A percentile compares a stretch with the other conserved stretches of the same genome.
These are phyloP conservation scores for Polygonum aviculare DNA, from an alignment of 148 eudicot genomes.

Conservation along the genomic window DNA sequence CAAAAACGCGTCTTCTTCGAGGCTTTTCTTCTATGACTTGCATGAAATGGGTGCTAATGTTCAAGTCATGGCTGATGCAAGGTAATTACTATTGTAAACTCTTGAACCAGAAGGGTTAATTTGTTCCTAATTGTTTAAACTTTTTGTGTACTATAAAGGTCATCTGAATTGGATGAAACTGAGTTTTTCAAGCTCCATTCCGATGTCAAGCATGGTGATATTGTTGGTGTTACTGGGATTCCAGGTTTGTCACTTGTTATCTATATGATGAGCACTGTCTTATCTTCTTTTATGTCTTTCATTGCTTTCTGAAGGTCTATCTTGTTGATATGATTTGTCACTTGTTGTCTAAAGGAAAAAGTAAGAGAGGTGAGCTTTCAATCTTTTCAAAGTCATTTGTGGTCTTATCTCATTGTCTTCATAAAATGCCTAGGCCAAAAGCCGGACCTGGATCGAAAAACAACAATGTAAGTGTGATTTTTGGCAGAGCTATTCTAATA, in stretches of 20 bases:
- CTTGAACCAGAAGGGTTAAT: not conserved
- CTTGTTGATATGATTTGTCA: not conserved
- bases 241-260: slow-evolving; percentile 46
- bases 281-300: not conserved
- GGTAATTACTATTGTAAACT: slow-evolving; percentile 26
- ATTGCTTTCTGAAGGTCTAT: not conserved
- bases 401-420: slow-evolving; percentile 77
- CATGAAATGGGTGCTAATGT: slow-evolving; percentile 69
- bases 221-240: slow-evolving; percentile 75
- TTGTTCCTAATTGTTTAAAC: not conserved
- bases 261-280: too few species aligned
- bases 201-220: slow-evolving; percentile 85
- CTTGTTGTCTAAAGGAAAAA: slow-evolving; percentile 46
- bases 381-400: slow-evolving; percentile 66
- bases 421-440: slow-evolving; percentile 87
- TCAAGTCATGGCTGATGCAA: slow-evolving; percentile 91
- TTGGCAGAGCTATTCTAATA: not conserved
- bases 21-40: slow-evolving; percentile 81
- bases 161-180: slow-evolving; percentile 57
- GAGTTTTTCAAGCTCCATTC: slow-evolving; percentile 64
- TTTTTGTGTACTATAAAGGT: slow-evolving; percentile 27
- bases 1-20: slow-evolving; percentile 76
- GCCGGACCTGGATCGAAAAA: slow-evolving; percentile 44
- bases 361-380: slow-evolving; percentile 88
- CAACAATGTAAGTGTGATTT: slow-evolving; percentile 28